Conservation (phyloP, 768 basidiomycete genomes). For the Termitomyces eurrhizus region DNA sequence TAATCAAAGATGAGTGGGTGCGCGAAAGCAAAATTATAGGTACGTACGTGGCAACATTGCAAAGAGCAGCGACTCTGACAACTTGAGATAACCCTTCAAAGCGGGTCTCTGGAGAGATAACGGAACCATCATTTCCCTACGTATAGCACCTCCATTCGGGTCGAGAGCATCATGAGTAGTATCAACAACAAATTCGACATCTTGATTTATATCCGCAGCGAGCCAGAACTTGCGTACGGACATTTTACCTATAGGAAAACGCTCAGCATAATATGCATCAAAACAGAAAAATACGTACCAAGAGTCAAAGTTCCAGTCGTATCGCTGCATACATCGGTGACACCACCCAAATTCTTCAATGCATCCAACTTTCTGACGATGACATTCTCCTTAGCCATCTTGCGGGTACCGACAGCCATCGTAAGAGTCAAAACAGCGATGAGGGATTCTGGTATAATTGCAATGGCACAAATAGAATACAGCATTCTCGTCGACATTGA, state of each 20-base stretch:
- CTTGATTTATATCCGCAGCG: slow-evolving; percentile 21
- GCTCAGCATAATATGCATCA: background rate
- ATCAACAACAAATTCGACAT: slow-evolving; percentile 30
- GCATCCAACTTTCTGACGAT: slow-evolving; percentile 63
- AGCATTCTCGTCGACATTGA: slow-evolving; percentile 29
- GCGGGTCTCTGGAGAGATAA: slow-evolving; percentile 18
- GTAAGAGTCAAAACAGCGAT: slow-evolving; percentile 53
- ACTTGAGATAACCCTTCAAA: slow-evolving; percentile 24
- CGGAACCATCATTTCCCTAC: slow-evolving; percentile 18
- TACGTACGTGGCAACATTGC: slow-evolving; percentile 25
- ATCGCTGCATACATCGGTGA: slow-evolving; percentile 55
- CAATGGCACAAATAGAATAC: slow-evolving; percentile 31
- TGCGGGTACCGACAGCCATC: slow-evolving; percentile 52
- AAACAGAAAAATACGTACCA: slow-evolving; percentile 13
- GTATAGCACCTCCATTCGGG: slow-evolving; percentile 24
- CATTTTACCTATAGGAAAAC: slow-evolving; percentile 29
- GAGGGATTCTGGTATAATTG: slow-evolving; percentile 39
- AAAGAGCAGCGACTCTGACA: slow-evolving; percentile 29
- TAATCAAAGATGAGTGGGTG: slow-evolving; percentile 11
- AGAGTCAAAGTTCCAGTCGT: slow-evolving; percentile 62
- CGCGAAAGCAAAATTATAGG: background rate
- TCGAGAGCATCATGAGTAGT: slow-evolving; percentile 28
- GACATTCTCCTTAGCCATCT: slow-evolving; percentile 54
- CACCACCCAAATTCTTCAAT: slow-evolving; percentile 57
- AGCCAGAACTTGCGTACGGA: slow-evolving; percentile 37